phyloP scores from a whole-genome alignment of 345 rosid genomes.

The Bruguiera gymnorhiza region DNA sequence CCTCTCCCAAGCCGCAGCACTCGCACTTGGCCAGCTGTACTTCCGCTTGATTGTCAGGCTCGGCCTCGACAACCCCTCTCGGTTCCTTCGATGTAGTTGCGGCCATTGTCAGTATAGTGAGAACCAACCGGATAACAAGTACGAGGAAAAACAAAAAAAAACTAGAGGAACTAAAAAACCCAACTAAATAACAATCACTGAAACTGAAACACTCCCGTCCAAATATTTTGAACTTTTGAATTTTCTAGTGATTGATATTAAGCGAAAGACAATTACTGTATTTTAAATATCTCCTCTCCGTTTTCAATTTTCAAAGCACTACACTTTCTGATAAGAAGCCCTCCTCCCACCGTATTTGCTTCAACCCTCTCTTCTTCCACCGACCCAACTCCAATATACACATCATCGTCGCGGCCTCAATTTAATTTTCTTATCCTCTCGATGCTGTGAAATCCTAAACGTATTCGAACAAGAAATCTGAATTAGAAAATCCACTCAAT shows the following conservation, averaged over 20 bases:
- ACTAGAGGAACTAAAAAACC: neutral
- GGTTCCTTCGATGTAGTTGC: neutral
- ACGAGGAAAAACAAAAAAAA: neutral
- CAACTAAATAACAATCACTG: neutral
- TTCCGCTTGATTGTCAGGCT: constrained; percentile 5
- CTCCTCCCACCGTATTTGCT: constrained; percentile 32
- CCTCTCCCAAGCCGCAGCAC: constrained; percentile 72
- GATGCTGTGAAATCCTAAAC: too few species aligned
- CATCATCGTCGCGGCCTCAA: too few species aligned
- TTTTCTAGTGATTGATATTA: too few species aligned
- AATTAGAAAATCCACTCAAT: too few species aligned
- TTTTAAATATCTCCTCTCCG: neutral
- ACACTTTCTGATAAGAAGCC: neutral
- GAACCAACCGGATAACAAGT: too few species aligned
- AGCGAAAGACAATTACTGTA: constrained; percentile 9
- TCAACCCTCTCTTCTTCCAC: constrained; percentile 10
- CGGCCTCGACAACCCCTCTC: neutral
- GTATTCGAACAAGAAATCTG: too few species aligned
- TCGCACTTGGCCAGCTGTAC: constrained; percentile 54
- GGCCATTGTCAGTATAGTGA: neutral
- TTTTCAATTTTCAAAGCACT: too few species aligned
- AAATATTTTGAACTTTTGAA: too few species aligned
- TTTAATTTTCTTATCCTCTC: too few species aligned
- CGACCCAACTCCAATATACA: too few species aligned
- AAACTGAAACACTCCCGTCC: neutral